Evolutionary conservation across 495 filamentous ascomycete species (phyloP).

Genomic region (Coniosporium apollinis): DNA sequence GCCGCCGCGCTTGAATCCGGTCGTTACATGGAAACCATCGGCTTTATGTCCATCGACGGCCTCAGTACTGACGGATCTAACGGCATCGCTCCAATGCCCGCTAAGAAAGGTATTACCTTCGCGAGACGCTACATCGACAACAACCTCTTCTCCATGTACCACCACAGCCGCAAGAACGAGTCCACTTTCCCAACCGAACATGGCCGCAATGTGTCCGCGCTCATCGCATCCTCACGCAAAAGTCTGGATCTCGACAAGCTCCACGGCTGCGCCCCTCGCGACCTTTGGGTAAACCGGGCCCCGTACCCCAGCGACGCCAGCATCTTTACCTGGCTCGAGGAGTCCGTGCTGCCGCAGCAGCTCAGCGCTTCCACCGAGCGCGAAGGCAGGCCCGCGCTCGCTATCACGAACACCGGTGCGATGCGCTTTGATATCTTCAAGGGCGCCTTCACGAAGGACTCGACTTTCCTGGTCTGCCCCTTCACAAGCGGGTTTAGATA

Average conservation of each 20-base stretch:
- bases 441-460: slow-evolving; percentile 75
- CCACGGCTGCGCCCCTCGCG: slow-evolving; percentile 68
- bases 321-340: slow-evolving; percentile 68
- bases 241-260: slow-evolving; percentile 52
- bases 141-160: slow-evolving; percentile 69
- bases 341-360: slow-evolving; percentile 49
- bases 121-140: slow-evolving; percentile 84
- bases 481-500: slow-evolving; percentile 71
- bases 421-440: slow-evolving; percentile 93
- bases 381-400: slow-evolving; percentile 40
- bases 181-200: slow-evolving; percentile 61
- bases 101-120: slow-evolving; percentile 35
- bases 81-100: slow-evolving; percentile 10
- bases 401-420: slow-evolving; percentile 73
- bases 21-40: slow-evolving; percentile 96
- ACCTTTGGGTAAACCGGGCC: slow-evolving; percentile 63
- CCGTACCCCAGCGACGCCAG: slow-evolving; percentile 52
- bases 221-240: slow-evolving; percentile 53
- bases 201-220: slow-evolving; percentile 54
- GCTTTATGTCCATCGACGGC: slow-evolving; percentile 78
- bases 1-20: slow-evolving; percentile 75
- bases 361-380: slow-evolving; percentile 28
- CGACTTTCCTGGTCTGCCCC: slow-evolving; percentile 69
- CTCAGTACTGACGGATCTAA: slow-evolving; percentile 29
- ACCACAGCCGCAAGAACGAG: slow-evolving; percentile 58